Percentiles rank a stretch among this genome's conserved stretches.
These are phyloP conservation scores for Paramarasmius palmivorus DNA, from an alignment of 1,284 basidiomycete species.

Conservation along the genomic window DNA sequence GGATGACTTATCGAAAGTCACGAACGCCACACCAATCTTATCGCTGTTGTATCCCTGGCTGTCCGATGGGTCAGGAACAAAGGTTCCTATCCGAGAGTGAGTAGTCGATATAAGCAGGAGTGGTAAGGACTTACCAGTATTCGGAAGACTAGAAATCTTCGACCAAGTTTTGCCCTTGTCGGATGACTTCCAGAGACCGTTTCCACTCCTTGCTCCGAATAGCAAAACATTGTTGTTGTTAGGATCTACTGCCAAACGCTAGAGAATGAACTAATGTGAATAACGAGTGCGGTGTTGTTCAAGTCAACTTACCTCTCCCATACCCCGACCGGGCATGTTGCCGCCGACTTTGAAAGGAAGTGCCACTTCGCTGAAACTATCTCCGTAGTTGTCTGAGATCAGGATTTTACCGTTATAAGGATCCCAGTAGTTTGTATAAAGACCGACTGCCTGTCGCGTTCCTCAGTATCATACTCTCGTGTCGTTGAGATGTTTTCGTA, in stretches of 20 bases:
- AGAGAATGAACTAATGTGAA: constrained; percentile 1
- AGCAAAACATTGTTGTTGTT: constrained; percentile 56
- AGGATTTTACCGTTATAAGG: constrained; percentile 66
- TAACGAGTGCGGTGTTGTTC: neutral
- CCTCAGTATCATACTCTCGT: neutral
- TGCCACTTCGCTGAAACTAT: constrained; percentile 48
- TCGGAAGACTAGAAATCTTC: constrained; percentile 57
- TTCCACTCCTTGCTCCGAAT: constrained; percentile 63
- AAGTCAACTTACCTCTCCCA: constrained; percentile 22
- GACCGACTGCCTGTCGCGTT: constrained; percentile 49
- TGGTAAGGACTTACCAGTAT: constrained; percentile 39
- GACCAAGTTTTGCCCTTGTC: constrained; percentile 57
- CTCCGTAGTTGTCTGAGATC: constrained; percentile 58
- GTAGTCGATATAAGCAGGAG: neutral
- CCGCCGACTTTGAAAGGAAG: constrained; percentile 68
- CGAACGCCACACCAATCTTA: constrained; percentile 59
- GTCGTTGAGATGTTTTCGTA: constrained; percentile 15
- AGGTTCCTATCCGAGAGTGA: constrained; percentile 41
- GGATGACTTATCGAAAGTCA: constrained; percentile 64
- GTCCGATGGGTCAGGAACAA: constrained; percentile 55
- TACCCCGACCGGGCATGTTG: constrained; percentile 69
- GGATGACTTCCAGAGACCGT: constrained; percentile 66
- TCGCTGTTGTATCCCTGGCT: constrained; percentile 56
- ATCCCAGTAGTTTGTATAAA: constrained; percentile 70
- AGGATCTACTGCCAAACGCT: constrained; percentile 63